Evolutionary conservation across 163 green algal genomes (phyloP).

Genomic region (Trebouxiophyceae sp.): DNA sequence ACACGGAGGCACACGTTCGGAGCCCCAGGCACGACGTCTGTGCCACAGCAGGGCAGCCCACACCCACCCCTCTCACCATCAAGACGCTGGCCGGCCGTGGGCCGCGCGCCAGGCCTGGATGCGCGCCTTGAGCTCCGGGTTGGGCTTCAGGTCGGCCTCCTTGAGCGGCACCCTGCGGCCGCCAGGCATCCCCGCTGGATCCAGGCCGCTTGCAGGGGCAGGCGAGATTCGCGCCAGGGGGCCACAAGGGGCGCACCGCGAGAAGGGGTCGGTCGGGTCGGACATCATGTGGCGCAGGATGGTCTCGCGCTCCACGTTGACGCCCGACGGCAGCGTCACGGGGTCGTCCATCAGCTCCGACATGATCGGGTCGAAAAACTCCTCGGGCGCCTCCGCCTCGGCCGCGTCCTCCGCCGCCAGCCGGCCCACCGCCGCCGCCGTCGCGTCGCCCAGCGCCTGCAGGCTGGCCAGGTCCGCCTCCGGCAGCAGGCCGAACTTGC

Average conservation of each 20-base stretch:
- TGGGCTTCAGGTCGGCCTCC: conserved; percentile 63
- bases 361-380: conserved; percentile 89
- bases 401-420: conserved; percentile 7
- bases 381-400: conserved; percentile 34
- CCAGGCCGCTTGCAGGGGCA: too few relatives aligned
- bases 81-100: too few relatives aligned
- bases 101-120: conserved; percentile 69
- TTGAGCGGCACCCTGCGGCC: conserved; percentile 31
- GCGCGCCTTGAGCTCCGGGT: conserved; percentile 67
- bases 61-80: too few relatives aligned
- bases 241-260: conserved; percentile 31
- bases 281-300: conserved; percentile 83
- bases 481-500: conserved; percentile 39
- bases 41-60: too few relatives aligned
- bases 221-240: too few relatives aligned
- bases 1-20: too few relatives aligned
- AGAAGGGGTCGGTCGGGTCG: conserved; percentile 84
- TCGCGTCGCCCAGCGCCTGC: conserved; percentile 23
- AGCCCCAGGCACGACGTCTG: too few relatives aligned
- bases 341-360: conserved; percentile 86
- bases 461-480: conserved; percentile 36
- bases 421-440: conserved; percentile 14
- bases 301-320: conserved; percentile 71
- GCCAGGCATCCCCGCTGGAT: too few relatives aligned
- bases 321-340: conserved; percentile 71